These are phyloP conservation scores for Vicia faba DNA, from an alignment of 306 rosid species.

Conservation along the genomic window DNA sequence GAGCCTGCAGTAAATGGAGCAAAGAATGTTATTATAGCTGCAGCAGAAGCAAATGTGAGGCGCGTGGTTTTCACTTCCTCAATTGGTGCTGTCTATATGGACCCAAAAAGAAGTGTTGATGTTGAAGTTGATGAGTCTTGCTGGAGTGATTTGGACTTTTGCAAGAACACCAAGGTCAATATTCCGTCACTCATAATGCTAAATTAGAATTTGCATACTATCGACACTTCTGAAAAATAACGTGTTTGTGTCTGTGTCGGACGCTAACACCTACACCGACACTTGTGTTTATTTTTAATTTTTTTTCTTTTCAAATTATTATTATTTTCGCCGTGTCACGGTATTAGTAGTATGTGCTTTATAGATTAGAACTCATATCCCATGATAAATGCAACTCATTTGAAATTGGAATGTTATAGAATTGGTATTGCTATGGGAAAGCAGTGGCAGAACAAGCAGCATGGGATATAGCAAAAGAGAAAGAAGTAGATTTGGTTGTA, in stretches of 20 bases:
- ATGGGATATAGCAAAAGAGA: slow-evolving; percentile 70
- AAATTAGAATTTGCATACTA: too few relatives aligned
- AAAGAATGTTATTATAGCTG: slow-evolving; percentile 70
- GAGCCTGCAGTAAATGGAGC: slow-evolving; percentile 83
- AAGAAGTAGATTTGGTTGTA: slow-evolving; percentile 75
- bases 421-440: slow-evolving; percentile 94
- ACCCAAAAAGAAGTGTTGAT: slow-evolving; percentile 70
- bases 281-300: too few relatives aligned
- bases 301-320: too few relatives aligned
- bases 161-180: slow-evolving; percentile 84
- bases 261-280: too few relatives aligned
- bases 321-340: too few relatives aligned
- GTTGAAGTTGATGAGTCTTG: slow-evolving; percentile 83
- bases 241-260: too few relatives aligned
- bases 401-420: slow-evolving; percentile 47
- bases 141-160: slow-evolving; percentile 86
- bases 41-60: slow-evolving; percentile 70
- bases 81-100: slow-evolving; percentile 87
- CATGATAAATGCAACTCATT: not conserved
- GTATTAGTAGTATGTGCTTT: too few relatives aligned
- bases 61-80: slow-evolving; percentile 97
- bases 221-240: too few relatives aligned
- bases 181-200: too few relatives aligned
- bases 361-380: not conserved
- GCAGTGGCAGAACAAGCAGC: slow-evolving; percentile 93